Conservation (phyloP, 352 stramenopile genomes). For the Globisporangium paroecandrum region DNA sequence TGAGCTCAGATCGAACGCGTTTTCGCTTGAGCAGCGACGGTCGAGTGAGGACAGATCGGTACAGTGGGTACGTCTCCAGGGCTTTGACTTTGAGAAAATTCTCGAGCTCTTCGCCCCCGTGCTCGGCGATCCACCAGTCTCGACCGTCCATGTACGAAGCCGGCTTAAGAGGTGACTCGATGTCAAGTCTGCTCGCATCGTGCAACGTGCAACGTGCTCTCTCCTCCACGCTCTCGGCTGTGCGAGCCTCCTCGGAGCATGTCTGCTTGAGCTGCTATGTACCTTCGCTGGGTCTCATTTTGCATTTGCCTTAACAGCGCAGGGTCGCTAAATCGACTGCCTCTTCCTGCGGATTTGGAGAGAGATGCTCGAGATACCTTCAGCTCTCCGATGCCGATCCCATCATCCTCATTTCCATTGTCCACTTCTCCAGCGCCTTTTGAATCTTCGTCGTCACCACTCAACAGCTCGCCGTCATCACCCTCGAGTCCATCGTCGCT, state of each 20-base stretch:
- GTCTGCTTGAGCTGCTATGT: constrained; percentile 43
- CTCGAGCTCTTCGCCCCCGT: constrained; percentile 75
- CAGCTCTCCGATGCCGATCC: constrained; percentile 58
- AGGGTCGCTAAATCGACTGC: constrained; percentile 30
- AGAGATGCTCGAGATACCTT: constrained; percentile 26
- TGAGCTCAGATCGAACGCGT: constrained; percentile 50
- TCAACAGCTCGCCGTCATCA: constrained; percentile 9
- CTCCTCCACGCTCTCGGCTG: background rate
- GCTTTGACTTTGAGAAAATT: constrained; percentile 63
- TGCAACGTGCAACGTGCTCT: constrained; percentile 5
- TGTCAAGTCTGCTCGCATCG: constrained; percentile 14
- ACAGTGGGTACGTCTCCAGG: constrained; percentile 75
- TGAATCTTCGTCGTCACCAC: background rate
- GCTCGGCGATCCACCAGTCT: constrained; percentile 75
- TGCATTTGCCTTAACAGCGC: constrained; percentile 45
- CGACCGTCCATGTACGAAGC: constrained; percentile 51
- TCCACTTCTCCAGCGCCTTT: constrained; percentile 8
- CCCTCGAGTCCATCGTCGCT: constrained; percentile 4
- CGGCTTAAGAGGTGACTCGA: constrained; percentile 13
- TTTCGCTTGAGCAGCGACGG: constrained; percentile 53
- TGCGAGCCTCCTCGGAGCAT: constrained; percentile 21
- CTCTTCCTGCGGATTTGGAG: constrained; percentile 6
- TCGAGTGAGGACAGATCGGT: constrained; percentile 52
- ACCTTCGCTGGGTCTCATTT: constrained; percentile 48
- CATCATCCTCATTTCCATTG: constrained; percentile 33